A percentile compares a stretch with the other conserved stretches of the same genome.
Evolutionary conservation across 352 stramenopile species (phyloP).

Genomic region (Phytophthora macrochlamydospora): DNA sequence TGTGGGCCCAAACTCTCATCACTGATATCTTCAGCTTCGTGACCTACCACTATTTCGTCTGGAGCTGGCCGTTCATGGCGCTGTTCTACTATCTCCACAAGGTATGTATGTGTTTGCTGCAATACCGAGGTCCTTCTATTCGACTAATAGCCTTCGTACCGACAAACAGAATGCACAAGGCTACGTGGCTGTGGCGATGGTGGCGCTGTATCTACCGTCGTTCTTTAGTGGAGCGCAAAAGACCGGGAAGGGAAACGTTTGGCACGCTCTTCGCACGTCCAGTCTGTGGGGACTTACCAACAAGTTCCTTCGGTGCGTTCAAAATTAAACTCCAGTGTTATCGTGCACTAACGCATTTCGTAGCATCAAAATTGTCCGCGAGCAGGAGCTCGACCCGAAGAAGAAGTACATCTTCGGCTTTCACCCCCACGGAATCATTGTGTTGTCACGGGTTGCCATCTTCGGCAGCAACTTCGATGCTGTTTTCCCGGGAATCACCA

Average conservation of each 20-base stretch:
- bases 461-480: conserved; percentile 53
- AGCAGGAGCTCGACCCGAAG: conserved; percentile 38
- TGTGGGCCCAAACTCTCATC: conserved; percentile 46
- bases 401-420: conserved; percentile 62
- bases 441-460: conserved; percentile 47
- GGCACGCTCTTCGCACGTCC: conserved; percentile 38
- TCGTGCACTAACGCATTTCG: neutral
- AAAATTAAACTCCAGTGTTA: neutral
- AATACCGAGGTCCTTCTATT: no score
- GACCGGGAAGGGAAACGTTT: conserved; percentile 41
- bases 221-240: conserved; percentile 49
- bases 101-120: conserved; percentile 18
- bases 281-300: conserved; percentile 43
- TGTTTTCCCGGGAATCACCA: conserved; percentile 32
- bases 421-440: conserved; percentile 60
- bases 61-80: conserved; percentile 45
- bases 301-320: conserved; percentile 34
- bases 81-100: conserved; percentile 72
- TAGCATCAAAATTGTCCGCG: conserved; percentile 42
- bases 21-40: conserved; percentile 63
- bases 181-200: conserved; percentile 34
- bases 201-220: conserved; percentile 52
- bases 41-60: conserved; percentile 81
- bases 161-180: conserved; percentile 29
- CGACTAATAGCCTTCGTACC: no score